Percentiles rank a stretch among this genome's conserved stretches.
Conservation (phyloP, 257 asterid species). For the Salvia splendens region DNA sequence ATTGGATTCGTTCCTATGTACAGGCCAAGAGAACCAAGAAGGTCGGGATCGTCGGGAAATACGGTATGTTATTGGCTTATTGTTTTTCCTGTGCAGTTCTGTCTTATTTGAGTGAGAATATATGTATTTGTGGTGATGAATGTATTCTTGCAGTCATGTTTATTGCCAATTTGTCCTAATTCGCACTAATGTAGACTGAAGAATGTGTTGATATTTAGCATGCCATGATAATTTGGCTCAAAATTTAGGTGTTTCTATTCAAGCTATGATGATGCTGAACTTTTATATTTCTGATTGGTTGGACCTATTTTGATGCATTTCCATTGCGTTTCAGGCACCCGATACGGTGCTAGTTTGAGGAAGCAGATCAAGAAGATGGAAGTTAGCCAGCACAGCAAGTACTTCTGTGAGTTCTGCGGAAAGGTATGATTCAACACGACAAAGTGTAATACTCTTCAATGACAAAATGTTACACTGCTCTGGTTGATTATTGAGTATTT, state of each 20-base stretch:
- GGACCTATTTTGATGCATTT: neutral
- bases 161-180: neutral
- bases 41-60: conserved; percentile 87
- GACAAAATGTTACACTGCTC: neutral
- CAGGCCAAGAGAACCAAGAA: conserved; percentile 94
- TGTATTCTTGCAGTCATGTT: neutral
- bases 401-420: conserved; percentile 68
- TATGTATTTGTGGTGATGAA: neutral
- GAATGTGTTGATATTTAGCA: too few relatives aligned
- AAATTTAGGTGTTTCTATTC: neutral
- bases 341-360: conserved; percentile 76
- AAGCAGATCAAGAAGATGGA: conserved; percentile 73
- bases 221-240: neutral
- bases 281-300: neutral
- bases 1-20: conserved; percentile 12
- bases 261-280: neutral
- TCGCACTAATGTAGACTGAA: neutral
- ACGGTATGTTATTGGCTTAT: conserved; percentile 46
- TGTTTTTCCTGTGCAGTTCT: neutral
- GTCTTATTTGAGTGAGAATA: neutral
- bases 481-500: neutral
- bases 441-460: neutral
- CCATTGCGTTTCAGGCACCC: conserved; percentile 46
- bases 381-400: conserved; percentile 67
- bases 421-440: conserved; percentile 40